phyloP scores from a whole-genome alignment of 306 rosid genomes.

The Spatholobus suberectus region DNA sequence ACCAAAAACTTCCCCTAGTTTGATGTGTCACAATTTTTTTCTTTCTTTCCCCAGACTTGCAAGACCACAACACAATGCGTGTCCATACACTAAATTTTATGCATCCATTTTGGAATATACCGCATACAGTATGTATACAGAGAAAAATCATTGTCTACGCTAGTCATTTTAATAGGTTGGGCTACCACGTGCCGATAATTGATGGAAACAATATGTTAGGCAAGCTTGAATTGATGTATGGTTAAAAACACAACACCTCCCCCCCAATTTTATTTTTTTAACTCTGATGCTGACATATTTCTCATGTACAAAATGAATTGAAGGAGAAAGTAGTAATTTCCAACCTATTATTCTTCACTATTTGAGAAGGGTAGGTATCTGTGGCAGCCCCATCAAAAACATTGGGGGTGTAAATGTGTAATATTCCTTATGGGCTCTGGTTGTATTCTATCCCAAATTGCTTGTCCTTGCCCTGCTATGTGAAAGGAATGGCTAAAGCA shows the following conservation, averaged over 20 bases:
- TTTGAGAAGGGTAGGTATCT: constrained; percentile 39
- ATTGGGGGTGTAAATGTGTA: constrained; percentile 41
- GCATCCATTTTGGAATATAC: constrained; percentile 39
- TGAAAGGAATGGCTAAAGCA: constrained; percentile 46
- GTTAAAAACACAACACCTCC: constrained; percentile 33
- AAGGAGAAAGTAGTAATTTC: constrained; percentile 25
- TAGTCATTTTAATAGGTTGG: constrained; percentile 40
- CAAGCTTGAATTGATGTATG: constrained; percentile 37
- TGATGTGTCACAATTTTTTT: not conserved
- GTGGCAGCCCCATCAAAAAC: constrained; percentile 36
- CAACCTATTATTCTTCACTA: constrained; percentile 36
- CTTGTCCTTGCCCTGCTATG: constrained; percentile 37
- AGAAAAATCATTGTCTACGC: constrained; percentile 44
- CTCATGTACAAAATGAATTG: constrained; percentile 40
- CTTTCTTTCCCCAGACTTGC: not conserved
- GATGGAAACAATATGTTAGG: constrained; percentile 42
- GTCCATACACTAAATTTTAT: constrained; percentile 46
- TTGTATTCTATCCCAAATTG: constrained; percentile 51
- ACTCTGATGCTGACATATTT: constrained; percentile 45
- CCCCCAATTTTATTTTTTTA: not conserved
- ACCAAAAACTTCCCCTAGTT: constrained; percentile 2
- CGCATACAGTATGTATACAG: constrained; percentile 21
- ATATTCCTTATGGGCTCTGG: constrained; percentile 54
- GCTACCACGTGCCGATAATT: constrained; percentile 42
- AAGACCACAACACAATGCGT: constrained; percentile 19